These are phyloP conservation scores for Xylaria sp. DNA, from an alignment of 2,329 filamentous ascomycete genomes.

Conservation along the genomic window DNA sequence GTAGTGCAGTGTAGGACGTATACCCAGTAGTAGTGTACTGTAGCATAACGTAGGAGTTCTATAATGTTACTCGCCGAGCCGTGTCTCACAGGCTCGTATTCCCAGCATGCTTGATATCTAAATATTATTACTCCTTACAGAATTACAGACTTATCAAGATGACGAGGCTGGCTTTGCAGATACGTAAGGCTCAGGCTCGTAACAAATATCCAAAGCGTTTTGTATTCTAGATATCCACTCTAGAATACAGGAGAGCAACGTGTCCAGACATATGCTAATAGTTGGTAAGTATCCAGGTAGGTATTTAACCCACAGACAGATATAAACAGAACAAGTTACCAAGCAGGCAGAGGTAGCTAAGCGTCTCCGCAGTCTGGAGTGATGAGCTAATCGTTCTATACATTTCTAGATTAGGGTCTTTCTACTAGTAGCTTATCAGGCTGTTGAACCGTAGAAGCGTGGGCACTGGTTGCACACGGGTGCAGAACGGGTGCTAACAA, in stretches of 20 bases:
- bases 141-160: no score
- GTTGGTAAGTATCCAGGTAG: background rate
- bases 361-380: background rate
- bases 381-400: slow-evolving; percentile 13
- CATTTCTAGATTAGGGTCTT: slow-evolving; percentile 13
- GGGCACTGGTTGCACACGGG: slow-evolving; percentile 12
- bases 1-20: slow-evolving; percentile 10
- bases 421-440: background rate
- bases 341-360: background rate
- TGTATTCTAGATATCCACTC: no score
- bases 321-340: background rate
- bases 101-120: background rate
- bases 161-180: background rate
- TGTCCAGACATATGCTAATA: background rate
- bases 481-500: slow-evolving; percentile 26
- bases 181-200: no score
- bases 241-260: no score
- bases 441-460: slow-evolving; percentile 19
- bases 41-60: background rate
- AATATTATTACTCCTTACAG: background rate
- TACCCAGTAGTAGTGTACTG: background rate
- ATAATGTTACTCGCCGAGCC: slow-evolving; percentile 23
- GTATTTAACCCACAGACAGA: background rate
- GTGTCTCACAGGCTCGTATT: slow-evolving; percentile 2
- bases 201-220: no score